Conservation (phyloP, 2,329 filamentous ascomycete genomes). For the Penicillium aurantiogriseum region DNA sequence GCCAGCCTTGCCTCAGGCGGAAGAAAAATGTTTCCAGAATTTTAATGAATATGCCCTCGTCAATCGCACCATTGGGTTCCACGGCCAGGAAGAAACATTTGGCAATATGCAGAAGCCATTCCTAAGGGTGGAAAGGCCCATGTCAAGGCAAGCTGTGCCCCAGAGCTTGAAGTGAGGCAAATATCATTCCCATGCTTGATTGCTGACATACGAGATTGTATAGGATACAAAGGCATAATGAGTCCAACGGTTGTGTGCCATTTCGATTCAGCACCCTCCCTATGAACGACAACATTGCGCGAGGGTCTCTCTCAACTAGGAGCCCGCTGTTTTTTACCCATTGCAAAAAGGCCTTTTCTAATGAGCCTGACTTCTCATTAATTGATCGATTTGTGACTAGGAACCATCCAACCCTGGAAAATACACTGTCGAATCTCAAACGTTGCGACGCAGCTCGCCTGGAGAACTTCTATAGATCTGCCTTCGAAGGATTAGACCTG, state of each 20-base stretch:
- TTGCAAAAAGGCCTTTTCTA: not conserved
- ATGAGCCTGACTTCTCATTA: not conserved
- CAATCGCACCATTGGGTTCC: too few species aligned
- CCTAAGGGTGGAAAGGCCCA: not conserved
- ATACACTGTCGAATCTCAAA: not conserved
- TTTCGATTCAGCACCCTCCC: not conserved
- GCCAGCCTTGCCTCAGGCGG: too few species aligned
- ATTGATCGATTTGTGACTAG: not conserved
- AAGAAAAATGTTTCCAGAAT: too few species aligned
- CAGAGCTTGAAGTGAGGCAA: not conserved
- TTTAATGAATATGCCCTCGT: too few species aligned
- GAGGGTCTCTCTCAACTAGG: not conserved
- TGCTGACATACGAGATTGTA: not conserved
- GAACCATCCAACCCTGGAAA: not conserved
- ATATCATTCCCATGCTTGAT: not conserved
- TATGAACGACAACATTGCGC: not conserved
- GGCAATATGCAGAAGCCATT: not conserved
- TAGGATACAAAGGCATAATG: not conserved
- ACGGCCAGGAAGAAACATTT: too few species aligned
- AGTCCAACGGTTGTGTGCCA: not conserved
- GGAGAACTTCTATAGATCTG: not conserved
- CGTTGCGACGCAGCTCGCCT: not conserved
- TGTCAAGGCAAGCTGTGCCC: not conserved
- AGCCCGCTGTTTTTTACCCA: not conserved
- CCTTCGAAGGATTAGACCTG: not conserved